These are phyloP conservation scores for Plectosphaerella plurivora DNA, from an alignment of 2,329 filamentous ascomycete genomes.

Conservation along the genomic window DNA sequence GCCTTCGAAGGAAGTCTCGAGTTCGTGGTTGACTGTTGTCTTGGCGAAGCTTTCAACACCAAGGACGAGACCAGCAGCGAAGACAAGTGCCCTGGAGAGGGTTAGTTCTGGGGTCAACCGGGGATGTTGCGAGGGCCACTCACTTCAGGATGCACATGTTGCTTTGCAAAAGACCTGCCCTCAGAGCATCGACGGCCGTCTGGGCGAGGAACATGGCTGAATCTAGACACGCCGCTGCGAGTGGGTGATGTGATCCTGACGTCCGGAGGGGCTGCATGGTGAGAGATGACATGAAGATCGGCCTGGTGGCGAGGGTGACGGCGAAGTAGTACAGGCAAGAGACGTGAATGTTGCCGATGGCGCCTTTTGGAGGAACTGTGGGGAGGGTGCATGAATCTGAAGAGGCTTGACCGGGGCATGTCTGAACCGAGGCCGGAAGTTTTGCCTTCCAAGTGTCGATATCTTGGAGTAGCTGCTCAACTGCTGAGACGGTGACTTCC, in stretches of 20 bases:
- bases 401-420: constrained; percentile 29
- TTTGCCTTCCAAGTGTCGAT: constrained; percentile 42
- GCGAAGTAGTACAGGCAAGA: constrained; percentile 56
- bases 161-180: constrained; percentile 36
- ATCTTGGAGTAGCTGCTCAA: constrained; percentile 34
- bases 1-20: constrained; percentile 42
- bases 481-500: constrained; percentile 21
- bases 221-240: constrained; percentile 52
- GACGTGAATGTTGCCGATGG: constrained; percentile 47
- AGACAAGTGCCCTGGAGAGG: constrained; percentile 43
- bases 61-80: constrained; percentile 52
- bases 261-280: constrained; percentile 28
- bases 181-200: constrained; percentile 43
- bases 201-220: constrained; percentile 51
- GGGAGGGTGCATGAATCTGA: constrained; percentile 17
- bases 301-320: constrained; percentile 49
- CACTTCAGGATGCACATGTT: constrained; percentile 59
- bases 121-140: constrained; percentile 12
- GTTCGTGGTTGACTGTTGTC: constrained; percentile 34
- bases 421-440: constrained; percentile 29
- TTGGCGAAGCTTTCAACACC: constrained; percentile 53
- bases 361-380: constrained; percentile 13
- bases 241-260: constrained; percentile 21
- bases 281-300: constrained; percentile 43
- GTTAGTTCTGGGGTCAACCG: background rate